Evolutionary conservation across 495 filamentous ascomycete genomes (phyloP).

Genomic region (Parathielavia hyrcaniae): DNA sequence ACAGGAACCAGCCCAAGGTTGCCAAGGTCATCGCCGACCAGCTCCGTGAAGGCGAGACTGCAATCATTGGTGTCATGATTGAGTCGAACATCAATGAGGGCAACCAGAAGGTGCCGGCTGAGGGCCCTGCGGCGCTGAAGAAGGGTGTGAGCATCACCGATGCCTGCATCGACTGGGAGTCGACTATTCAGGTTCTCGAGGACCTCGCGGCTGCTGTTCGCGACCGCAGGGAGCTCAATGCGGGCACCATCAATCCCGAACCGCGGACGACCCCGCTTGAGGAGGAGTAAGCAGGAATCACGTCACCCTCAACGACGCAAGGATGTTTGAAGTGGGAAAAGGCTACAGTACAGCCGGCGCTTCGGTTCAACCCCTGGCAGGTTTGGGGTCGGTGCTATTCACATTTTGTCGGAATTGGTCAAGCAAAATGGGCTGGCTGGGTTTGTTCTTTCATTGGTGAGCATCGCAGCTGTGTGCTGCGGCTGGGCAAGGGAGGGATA

Average conservation of each 20-base stretch:
- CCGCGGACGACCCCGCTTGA: conserved; percentile 38
- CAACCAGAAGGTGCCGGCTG: conserved; percentile 84
- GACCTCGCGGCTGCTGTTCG: conserved; percentile 80
- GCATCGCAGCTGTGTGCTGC: too few relatives aligned
- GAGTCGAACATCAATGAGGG: conserved; percentile 97
- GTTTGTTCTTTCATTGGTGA: too few relatives aligned
- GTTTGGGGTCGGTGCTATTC: too few relatives aligned
- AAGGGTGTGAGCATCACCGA: conserved; percentile 97
- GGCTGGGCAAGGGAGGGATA: too few relatives aligned
- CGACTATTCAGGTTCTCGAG: conserved; percentile 77
- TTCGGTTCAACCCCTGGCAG: too few relatives aligned
- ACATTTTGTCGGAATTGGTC: too few relatives aligned
- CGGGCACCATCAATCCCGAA: conserved; percentile 24
- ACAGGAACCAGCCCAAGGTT: conserved; percentile 88
- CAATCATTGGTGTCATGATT: conserved; percentile 95
- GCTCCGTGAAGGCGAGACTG: conserved; percentile 76
- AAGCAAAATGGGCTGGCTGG: too few relatives aligned
- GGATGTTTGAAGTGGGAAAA: neutral
- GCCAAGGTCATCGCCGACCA: conserved; percentile 77
- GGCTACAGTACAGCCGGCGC: too few relatives aligned
- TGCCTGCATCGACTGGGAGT: conserved; percentile 93
- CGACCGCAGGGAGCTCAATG: conserved; percentile 54
- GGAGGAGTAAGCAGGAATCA: conserved; percentile 35
- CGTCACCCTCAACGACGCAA: neutral
- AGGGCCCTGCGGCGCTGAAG: conserved; percentile 70